Conservation (phyloP, 495 filamentous ascomycete species). For the Chlorociboria aeruginascens region DNA sequence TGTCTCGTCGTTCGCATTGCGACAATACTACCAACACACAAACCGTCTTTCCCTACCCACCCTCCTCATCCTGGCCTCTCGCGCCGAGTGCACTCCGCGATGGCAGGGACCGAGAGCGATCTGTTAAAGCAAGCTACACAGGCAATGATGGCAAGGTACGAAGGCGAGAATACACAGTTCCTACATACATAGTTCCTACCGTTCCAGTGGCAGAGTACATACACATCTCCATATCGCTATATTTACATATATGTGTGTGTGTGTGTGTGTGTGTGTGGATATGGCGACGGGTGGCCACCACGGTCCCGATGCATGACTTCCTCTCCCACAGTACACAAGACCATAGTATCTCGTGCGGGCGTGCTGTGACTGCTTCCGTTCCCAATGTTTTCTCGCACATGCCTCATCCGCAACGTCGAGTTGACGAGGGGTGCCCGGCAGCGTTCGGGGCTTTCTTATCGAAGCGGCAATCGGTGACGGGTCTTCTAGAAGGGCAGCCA, state of each 20-base stretch:
- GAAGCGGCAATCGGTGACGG: slow-evolving; percentile 18
- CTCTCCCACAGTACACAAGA: too few relatives aligned
- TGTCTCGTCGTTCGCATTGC: background rate
- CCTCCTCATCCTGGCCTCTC: slow-evolving; percentile 3
- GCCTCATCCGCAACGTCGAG: slow-evolving; percentile 13
- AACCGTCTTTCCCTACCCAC: background rate
- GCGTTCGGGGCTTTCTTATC: slow-evolving; percentile 11
- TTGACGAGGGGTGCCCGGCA: slow-evolving; percentile 18
- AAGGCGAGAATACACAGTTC: background rate
- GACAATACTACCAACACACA: background rate
- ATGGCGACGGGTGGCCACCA: too few relatives aligned
- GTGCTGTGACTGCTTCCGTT: background rate
- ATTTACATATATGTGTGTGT: too few relatives aligned
- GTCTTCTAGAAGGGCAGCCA: background rate
- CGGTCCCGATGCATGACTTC: too few relatives aligned
- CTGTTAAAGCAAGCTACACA: slow-evolving; percentile 43
- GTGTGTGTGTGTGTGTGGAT: too few relatives aligned
- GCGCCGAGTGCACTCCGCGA: slow-evolving; percentile 7
- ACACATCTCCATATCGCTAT: background rate
- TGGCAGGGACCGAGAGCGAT: slow-evolving; percentile 24
- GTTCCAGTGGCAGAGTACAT: background rate
- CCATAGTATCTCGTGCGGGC: background rate
- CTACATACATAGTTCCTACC: background rate
- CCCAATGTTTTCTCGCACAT: slow-evolving; percentile 8
- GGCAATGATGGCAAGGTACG: slow-evolving; percentile 46